Evolutionary conservation across 805 yeast genomes (phyloP), one percentile per base, ranked within the genome.

Genomic region (Teunomyces gatunensis): DNA sequence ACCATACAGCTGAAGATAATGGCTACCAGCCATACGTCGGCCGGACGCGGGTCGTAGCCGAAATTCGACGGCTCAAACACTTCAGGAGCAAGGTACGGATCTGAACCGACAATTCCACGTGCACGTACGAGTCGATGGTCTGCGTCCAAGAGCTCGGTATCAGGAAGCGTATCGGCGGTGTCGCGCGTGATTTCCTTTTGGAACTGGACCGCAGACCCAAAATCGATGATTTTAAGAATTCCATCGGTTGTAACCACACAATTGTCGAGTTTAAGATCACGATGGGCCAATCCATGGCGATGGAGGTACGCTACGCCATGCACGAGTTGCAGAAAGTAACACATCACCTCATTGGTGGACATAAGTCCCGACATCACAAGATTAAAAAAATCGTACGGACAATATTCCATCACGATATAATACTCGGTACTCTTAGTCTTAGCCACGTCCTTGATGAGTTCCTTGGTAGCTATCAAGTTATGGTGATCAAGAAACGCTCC

Each of bases 11-110:
- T 89, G 62, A 79, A 92, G 45, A 94, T 89, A 25, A 92, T 88
- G 0, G 96, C 98, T 45, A 89, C 73, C 1, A 96, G 88, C 99
- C 99, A 92, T 18, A 91, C 80, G 63, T 92, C 99, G 2, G 84
- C 89, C 5, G 85, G 83, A 44, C 94, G 79, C 15, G 97, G 94
- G 64, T 92, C 97, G 64, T 92, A 92, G 2, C 75, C 76, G 18
- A 54, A 50, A 21, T 60, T 62, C 18, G 58, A 46, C 3, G 66
- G 67, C 45, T 60, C 63, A 47, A 92, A 75, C 37, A 92, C 91
- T 64, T 92, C 99, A 0, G 98, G 98, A 0, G 97, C 94, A 51
- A 92, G 70, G 61, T 92, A 92, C 2, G 99, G 98, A 65, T 92
- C 99, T 1, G 96, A 87, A 12, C 99, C 99, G 10, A 92, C 96